Conservation (phyloP, 345 rosid genomes). For the Combretum micranthum region DNA sequence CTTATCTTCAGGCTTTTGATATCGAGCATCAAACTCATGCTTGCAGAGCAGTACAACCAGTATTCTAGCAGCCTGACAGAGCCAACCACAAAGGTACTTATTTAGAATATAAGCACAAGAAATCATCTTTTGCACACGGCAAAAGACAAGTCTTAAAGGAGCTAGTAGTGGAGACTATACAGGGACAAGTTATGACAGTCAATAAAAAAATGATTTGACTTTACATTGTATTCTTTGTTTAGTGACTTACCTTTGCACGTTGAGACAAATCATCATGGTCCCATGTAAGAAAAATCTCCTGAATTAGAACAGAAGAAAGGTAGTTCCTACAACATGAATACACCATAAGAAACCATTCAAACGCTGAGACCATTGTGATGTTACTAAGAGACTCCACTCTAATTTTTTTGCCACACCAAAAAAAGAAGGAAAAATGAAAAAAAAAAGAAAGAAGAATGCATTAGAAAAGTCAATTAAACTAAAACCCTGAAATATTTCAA, state of each 20-base stretch:
- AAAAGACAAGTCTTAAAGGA: no score
- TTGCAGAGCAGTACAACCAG: conserved; percentile 88
- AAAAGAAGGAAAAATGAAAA: no score
- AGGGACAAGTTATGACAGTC: no score
- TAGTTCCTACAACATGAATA: conserved; percentile 75
- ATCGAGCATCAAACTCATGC: conserved; percentile 96
- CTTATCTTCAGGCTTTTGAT: conserved; percentile 98
- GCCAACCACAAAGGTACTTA: conserved; percentile 13
- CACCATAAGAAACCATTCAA: conserved; percentile 12
- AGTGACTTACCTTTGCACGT: conserved; percentile 68
- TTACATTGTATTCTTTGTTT: no score
- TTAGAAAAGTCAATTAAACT: no score
- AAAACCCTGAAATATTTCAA: no score
- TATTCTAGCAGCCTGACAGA: conserved; percentile 84
- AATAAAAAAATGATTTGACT: not conserved
- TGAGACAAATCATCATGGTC: conserved; percentile 96
- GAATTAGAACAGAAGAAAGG: conserved; percentile 88
- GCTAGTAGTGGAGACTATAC: no score
- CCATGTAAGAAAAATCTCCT: conserved; percentile 93
- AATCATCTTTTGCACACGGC: not conserved
- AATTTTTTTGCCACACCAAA: no score
- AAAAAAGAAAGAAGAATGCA: no score
- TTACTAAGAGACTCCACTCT: no score
- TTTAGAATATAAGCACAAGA: conserved; percentile 1
- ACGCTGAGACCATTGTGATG: no score